phyloP scores from a whole-genome alignment of 768 basidiomycete genomes.

The Mycena haematopus region DNA sequence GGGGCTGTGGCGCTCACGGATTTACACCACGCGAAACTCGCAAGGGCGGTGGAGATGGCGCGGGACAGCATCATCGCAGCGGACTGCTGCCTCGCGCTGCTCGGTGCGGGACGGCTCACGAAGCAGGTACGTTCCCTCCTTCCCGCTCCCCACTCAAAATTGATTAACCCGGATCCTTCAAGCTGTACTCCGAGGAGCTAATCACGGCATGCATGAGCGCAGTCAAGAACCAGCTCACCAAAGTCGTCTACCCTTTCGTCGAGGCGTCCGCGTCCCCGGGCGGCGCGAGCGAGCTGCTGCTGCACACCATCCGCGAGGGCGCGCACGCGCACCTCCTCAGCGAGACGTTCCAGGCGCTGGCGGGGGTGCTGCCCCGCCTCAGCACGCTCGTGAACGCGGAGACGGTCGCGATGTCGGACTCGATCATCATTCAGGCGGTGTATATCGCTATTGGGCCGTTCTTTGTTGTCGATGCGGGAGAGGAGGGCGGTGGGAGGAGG shows the following conservation, averaged over 20 bases:
- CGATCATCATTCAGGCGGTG: slow-evolving; percentile 89
- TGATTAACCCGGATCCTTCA: neutral
- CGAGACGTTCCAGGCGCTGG: slow-evolving; percentile 77
- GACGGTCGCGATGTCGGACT: slow-evolving; percentile 82
- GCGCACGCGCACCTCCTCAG: slow-evolving; percentile 56
- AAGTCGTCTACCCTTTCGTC: slow-evolving; percentile 85
- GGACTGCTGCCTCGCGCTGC: slow-evolving; percentile 79
- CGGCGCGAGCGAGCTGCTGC: slow-evolving; percentile 51
- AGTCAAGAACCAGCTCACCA: slow-evolving; percentile 81
- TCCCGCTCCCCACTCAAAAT: neutral
- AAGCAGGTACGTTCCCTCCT: slow-evolving; percentile 68
- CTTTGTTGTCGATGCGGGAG: slow-evolving; percentile 78
- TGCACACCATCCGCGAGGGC: slow-evolving; percentile 58
- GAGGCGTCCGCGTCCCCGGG: slow-evolving; percentile 61
- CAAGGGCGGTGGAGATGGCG: slow-evolving; percentile 61
- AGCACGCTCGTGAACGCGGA: slow-evolving; percentile 77
- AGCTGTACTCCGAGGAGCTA: slow-evolving; percentile 95
- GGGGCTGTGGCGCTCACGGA: slow-evolving; percentile 44
- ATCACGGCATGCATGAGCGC: slow-evolving; percentile 79
- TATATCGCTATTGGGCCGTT: slow-evolving; percentile 96
- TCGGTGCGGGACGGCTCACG: slow-evolving; percentile 79
- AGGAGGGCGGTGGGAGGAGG: slow-evolving; percentile 54
- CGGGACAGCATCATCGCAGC: slow-evolving; percentile 82
- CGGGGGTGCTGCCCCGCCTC: slow-evolving; percentile 75
- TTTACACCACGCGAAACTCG: slow-evolving; percentile 55